Evolutionary conservation across 768 basidiomycete genomes (phyloP), one percentile per base, ranked within the genome.

Genomic region (Lactifluus rugatus): DNA sequence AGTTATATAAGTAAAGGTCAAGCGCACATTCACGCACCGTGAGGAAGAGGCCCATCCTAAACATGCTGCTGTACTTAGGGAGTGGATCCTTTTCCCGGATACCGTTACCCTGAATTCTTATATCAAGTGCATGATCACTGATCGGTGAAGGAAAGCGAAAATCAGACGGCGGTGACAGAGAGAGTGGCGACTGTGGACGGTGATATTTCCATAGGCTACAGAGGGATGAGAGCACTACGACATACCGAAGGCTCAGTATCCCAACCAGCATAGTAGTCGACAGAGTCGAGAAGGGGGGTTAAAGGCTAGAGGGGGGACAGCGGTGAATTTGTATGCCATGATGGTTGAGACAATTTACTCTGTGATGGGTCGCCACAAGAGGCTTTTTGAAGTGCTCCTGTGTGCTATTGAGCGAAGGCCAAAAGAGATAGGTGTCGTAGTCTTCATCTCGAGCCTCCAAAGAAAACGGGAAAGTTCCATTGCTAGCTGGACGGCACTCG

Each of bases 371-470:
- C 25, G 31, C 48, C 45, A 42, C 44, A 17, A 41, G 34, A 9
- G 34, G 44, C 37, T 17, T 37, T 46, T 51, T 42, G 28, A 31
- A 45, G 13, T 16, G 32, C 23, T 25, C 37, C 42, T 14, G 32
- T 39, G 41, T 34, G 48, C 32, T 45, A 28, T 58, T 58, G 32
- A 58, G 52, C 3, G 60, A 62, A 16, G 60, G 60, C 60, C 60
- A 62, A 41, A 58, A 62, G 39, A 62, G 57, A 25, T 58, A 62
- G 34, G 48, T 52, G 34, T 62, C 60, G 42, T 62, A 62, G 57
- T 62, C 60, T 47, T 62, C 60, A 26, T 62, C 60, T 13, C 21
- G 51, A 14, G 39, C 48, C 19, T 54, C 57, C 21, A 61, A 41
- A 25, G 46, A 48, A 25, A 52, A 31, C 2, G 57, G 37, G 16